These are phyloP conservation scores for Sungouiella blattae DNA, from an alignment of 805 yeast species.

Conservation along the genomic window DNA sequence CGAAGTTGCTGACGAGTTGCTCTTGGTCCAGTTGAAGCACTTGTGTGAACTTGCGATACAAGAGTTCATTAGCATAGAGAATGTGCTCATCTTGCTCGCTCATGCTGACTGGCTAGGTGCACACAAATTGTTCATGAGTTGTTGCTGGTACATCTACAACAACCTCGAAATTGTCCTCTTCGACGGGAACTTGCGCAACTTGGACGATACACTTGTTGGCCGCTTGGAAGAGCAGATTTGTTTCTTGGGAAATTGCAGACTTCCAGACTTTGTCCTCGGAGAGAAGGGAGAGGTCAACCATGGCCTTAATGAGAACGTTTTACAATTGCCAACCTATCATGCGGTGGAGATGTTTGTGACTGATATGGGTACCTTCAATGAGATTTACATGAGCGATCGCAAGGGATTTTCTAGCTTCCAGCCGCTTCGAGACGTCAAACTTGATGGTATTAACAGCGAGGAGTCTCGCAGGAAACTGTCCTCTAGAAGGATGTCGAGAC, in stretches of 20 bases:
- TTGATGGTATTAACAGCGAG: constrained; percentile 13
- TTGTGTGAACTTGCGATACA: constrained; percentile 58
- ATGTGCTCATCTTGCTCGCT: constrained; percentile 52
- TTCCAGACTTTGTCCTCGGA: constrained; percentile 15
- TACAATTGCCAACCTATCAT: not conserved
- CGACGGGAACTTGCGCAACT: constrained; percentile 31
- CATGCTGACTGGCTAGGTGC: constrained; percentile 55
- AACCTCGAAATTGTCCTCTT: constrained; percentile 62
- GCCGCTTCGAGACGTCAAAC: constrained; percentile 33
- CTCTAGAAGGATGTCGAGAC: constrained; percentile 23
- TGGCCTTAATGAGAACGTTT: not conserved
- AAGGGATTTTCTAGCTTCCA: constrained; percentile 32
- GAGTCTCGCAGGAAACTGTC: constrained; percentile 20
- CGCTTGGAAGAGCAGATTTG: constrained; percentile 26
- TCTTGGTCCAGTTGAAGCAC: constrained; percentile 56
- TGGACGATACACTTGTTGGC: constrained; percentile 23
- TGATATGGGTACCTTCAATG: constrained; percentile 22
- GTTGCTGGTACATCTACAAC: constrained; percentile 65
- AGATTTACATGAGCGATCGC: constrained; percentile 30
- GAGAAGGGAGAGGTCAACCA: constrained; percentile 17
- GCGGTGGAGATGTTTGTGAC: constrained; percentile 20
- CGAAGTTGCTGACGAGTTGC: constrained; percentile 58
- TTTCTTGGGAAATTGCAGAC: constrained; percentile 27
- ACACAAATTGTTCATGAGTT: constrained; percentile 50
- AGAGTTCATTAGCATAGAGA: constrained; percentile 55